A percentile compares a stretch with the other conserved stretches of the same genome.
Evolutionary conservation across 2,329 filamentous ascomycete genomes (phyloP).

Genomic region (Sordariomycetes sp.): DNA sequence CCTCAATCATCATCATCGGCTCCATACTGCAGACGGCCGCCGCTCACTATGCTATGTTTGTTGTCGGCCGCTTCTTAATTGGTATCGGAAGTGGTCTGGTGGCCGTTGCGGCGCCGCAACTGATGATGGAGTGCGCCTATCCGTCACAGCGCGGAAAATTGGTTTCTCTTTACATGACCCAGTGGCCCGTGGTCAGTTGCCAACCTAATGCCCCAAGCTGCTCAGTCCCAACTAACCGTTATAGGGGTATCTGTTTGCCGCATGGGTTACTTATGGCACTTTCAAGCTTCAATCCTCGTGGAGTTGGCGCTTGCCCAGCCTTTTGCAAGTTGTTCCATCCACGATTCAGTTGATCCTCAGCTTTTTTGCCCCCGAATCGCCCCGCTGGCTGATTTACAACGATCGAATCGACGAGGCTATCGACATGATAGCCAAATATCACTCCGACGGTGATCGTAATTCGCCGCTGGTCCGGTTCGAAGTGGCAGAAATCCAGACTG

Average conservation of each 20-base stretch:
- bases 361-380: constrained; percentile 14
- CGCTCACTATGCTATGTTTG: constrained; percentile 6
- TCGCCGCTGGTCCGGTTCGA: constrained; percentile 28
- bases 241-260: too few species aligned
- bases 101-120: constrained; percentile 15
- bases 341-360: constrained; percentile 25
- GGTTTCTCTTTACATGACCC: constrained; percentile 12
- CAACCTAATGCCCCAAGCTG: too few species aligned
- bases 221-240: too few species aligned
- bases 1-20: constrained; percentile 25
- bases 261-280: constrained; percentile 13
- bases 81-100: constrained; percentile 15
- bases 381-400: constrained; percentile 19
- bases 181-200: constrained; percentile 6
- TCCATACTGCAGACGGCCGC: constrained; percentile 28
- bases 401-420: constrained; percentile 23
- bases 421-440: constrained; percentile 27
- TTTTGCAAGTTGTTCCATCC: constrained; percentile 2
- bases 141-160: constrained; percentile 18
- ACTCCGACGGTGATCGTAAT: constrained; percentile 28
- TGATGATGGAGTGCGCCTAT: constrained; percentile 19
- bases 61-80: constrained; percentile 16
- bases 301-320: constrained; percentile 5
- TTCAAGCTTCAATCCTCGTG: constrained; percentile 1
- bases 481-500: constrained; percentile 28